Base-by-base conservation (phyloP, 108 stramenopile genomes). In the Fragilaria crotonensis region DNA sequence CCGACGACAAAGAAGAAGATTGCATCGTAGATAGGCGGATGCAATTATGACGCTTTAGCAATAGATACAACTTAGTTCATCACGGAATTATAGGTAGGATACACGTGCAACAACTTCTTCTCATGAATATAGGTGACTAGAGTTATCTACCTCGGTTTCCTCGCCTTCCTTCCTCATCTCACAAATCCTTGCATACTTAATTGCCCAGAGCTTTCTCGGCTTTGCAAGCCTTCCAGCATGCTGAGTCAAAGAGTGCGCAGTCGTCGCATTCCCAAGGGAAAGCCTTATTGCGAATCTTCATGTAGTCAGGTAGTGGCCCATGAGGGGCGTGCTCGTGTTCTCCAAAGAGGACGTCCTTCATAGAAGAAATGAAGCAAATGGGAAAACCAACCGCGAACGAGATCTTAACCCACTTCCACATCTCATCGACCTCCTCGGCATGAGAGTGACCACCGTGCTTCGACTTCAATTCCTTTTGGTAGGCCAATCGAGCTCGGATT, bases 171-270 rank as follows among this genome's bases (percentile, higher is more conserved):
- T n/a, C n/a, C n/a, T n/a, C n/a, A n/a, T n/a, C n/a, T n/a, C n/a
- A n/a, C n/a, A n/a, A n/a, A n/a, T n/a, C n/a, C n/a, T n/a, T n/a
- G n/a, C n/a, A n/a, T n/a, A n/a, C n/a, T n/a, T n/a, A n/a, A n/a
- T n/a, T n/a, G n/a, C 36, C 36, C 14, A 14, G 14, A 48, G 63
- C 77, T 69, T 81, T 77, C 28, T 88, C 89, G 2, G 82, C 93
- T 67, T 90, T 88, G 88, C 96, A 97, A 76, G 94, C 84, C 74
- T 86, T 83, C 89, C 93, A 97, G 85, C 96, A 97, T 25, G 74
- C 73, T 57, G 65, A 49, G 76, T 97, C 91, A 36, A 95, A 90
- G 53, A 95, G 56, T 30, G 77, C 79, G 62, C 96, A 97, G 33
- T 89, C 83, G 29, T 87, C 84, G 57, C 96, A 97, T 47, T 85